Evolutionary conservation across 768 basidiomycete genomes (phyloP), one percentile per base, ranked within the genome.

Genomic region (Xerocomellus intermedius): DNA sequence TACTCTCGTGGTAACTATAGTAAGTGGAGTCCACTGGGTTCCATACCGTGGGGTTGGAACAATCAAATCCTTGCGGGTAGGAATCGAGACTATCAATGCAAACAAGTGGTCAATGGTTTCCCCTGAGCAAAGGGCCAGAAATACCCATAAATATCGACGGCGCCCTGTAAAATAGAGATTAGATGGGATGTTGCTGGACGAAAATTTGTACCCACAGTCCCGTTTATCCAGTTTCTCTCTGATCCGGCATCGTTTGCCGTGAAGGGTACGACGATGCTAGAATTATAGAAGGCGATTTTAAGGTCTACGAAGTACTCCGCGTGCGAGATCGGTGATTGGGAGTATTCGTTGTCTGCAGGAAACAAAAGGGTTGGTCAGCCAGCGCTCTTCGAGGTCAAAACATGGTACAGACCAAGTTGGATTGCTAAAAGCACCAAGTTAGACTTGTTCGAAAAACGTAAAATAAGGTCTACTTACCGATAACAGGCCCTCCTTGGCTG

Each of bases 1-100:
- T 65, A 62, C 70, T 54, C 57, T 71, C 38, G 63, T 91, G 91
- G 59, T 90, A 92, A 16, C 72, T 64, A 50, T 85, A 78, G 62
- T 90, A 91, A 58, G 78, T 81, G 2, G 81, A 80, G 0, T 74
- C 74, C n/a, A 92, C 80, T 2, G 80, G 80, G 13, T 65, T 79
- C 91, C 91, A 93, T 0, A 57, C 64, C 2, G 74, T 73, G 2
- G 91, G 88, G 56, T 87, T 79, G 0, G 88, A 88, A 66, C 91
- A 93, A 62, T 93, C 90, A 61, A 90, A 92, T 0, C 79, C 75
- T 75, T 91, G 88, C 1, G 89, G 88, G 56, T 91, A 91, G 0
- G 82, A 79, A 62, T 91, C 90, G 54, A 85, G 63, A 16, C 82
- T 81, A 53, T 36, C 3, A 49, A 36, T 54, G 28, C n/a, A 28